Conservation (phyloP, 441 rosid species). For the Euphorbia celastroides region DNA sequence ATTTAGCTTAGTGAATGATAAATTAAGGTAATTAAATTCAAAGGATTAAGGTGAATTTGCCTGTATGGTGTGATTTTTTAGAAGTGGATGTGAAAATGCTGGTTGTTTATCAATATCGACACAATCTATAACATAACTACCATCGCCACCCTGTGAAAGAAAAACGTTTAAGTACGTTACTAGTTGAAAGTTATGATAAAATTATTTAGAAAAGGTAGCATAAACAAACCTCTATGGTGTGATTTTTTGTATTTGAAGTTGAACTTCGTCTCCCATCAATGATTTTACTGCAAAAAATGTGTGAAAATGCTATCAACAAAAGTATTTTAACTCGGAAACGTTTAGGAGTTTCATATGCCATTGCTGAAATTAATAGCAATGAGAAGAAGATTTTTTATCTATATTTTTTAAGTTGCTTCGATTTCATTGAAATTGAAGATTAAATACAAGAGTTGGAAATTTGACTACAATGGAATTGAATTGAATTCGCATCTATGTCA, state of each 20-base stretch:
- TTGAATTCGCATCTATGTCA: no score
- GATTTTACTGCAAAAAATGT: neutral
- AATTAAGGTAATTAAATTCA: no score
- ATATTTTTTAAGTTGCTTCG: no score
- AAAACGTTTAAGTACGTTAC: neutral
- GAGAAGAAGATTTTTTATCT: no score
- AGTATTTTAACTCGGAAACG: no score
- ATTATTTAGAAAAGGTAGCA: no score
- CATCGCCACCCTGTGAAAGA: neutral
- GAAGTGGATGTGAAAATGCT: constrained; percentile 15
- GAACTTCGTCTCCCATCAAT: neutral
- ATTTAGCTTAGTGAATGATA: neutral
- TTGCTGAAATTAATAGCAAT: no score
- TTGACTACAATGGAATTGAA: no score
- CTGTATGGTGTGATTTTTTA: constrained; percentile 12
- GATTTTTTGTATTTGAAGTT: neutral
- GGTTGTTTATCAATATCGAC: constrained; percentile 18
- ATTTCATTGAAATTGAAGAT: no score
- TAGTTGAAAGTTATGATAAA: neutral
- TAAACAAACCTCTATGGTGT: neutral
- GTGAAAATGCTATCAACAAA: no score
- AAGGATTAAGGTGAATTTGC: neutral
- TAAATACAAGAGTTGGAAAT: no score
- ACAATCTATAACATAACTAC: constrained; percentile 6
- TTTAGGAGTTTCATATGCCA: no score